These are phyloP conservation scores for Artomyces pyxidatus DNA, from an alignment of 768 basidiomycete genomes.

Conservation along the genomic window DNA sequence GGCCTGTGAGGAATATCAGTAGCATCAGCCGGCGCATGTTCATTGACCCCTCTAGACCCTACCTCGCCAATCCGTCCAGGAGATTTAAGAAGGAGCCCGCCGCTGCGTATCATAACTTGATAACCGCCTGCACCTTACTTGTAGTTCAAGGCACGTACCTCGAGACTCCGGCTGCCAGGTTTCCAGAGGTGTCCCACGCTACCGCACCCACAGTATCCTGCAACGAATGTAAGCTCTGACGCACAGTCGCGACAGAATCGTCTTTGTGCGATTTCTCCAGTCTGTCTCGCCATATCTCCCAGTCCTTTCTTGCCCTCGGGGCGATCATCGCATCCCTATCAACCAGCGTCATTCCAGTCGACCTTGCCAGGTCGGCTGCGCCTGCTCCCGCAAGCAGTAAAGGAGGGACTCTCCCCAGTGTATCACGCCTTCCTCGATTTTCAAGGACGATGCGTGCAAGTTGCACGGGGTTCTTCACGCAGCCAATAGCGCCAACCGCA, in stretches of 20 bases:
- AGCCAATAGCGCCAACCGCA: conserved; percentile 58
- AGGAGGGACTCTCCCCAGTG: conserved; percentile 62
- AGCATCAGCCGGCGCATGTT: background rate
- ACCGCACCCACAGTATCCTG: conserved; percentile 86
- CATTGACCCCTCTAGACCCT: background rate
- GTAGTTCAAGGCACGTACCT: conserved; percentile 33
- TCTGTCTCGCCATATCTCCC: conserved; percentile 51
- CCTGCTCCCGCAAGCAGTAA: conserved; percentile 57
- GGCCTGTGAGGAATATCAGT: conserved; percentile 35
- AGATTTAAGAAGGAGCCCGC: conserved; percentile 70
- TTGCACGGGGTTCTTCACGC: conserved; percentile 62
- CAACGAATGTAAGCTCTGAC: conserved; percentile 16
- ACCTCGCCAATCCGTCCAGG: conserved; percentile 76
- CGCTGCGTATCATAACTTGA: conserved; percentile 34
- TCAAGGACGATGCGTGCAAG: conserved; percentile 52
- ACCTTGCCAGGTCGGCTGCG: conserved; percentile 46
- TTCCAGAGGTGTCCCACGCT: conserved; percentile 35
- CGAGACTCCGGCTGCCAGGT: conserved; percentile 66
- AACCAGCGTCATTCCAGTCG: conserved; percentile 26
- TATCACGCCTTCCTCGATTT: conserved; percentile 37
- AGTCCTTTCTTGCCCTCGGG: conserved; percentile 40
- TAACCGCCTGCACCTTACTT: background rate
- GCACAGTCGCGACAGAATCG: background rate
- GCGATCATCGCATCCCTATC: conserved; percentile 39
- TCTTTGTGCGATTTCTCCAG: conserved; percentile 22